Base-by-base conservation (phyloP, 2,329 filamentous ascomycete species). In the Leptodontidium sp. region DNA sequence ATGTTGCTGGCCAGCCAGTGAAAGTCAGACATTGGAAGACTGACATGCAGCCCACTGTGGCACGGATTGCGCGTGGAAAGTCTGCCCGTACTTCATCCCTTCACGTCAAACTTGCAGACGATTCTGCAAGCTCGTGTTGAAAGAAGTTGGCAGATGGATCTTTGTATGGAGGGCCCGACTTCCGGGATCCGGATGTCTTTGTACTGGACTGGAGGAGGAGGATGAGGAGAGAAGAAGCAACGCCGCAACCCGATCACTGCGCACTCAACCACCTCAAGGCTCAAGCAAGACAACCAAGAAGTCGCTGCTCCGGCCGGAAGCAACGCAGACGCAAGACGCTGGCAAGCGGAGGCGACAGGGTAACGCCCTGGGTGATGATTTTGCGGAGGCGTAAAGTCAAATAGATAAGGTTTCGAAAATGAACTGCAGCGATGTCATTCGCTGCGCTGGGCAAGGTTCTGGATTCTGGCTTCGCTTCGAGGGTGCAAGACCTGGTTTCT, bases 1-100 rank as follows among this genome's bases (percentile, higher is more conserved):
- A 63, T 64, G 35, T 50, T 57, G 38, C 12, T 26, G 57, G 32
- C 26, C 7, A 40, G 53, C 47, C 15, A 43, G 32, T 26, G 32
- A 40, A 50, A 50, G 24, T 52, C 67, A 59, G 53, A 68, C 66
- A 68, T 69, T 58, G 66, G 17, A 29, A 24, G 32, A 82, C 84
- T 77, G 83, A 93, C 90, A 91, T 72, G 93, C 85, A 76, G 87
- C 91, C 92, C 92, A 96, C 87, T 91, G 89, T 72, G 92, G 92
- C 77, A 94, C 92, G 58, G 92, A 94, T 79, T 92, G 87, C 80
- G 88, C 86, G 78, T 90, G 88, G 70, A 96, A 85, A 70, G 88
- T 90, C 72, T 92, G 85, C 71, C 91, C 91, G 86, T 91, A 93
- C 84, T 93, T 93, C 91, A 93, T 93, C 64, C 72, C 75, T 70